Conservation (phyloP, 495 filamentous ascomycete species). For the Penicillium silybi region DNA sequence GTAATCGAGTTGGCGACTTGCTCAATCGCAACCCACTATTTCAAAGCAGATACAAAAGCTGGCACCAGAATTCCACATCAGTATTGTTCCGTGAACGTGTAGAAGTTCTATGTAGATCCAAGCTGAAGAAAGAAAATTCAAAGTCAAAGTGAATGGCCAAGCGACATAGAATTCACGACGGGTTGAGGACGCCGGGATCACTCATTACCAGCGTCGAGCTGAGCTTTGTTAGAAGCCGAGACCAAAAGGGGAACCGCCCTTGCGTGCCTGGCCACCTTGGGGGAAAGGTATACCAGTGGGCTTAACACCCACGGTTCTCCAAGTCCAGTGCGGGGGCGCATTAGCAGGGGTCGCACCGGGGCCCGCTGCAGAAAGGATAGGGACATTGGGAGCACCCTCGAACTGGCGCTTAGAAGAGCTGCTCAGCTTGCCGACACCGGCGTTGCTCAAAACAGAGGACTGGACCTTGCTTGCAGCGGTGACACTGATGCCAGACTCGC, state of each 20-base stretch:
- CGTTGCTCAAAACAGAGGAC: conserved; percentile 24
- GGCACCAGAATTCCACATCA: too few relatives aligned
- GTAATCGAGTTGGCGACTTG: too few relatives aligned
- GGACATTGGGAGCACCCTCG: conserved; percentile 1
- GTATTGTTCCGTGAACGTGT: too few relatives aligned
- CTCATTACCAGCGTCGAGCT: background rate
- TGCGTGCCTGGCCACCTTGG: background rate
- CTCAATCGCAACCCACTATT: too few relatives aligned
- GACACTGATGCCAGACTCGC: conserved; percentile 17
- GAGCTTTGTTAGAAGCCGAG: background rate
- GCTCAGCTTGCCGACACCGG: conserved; percentile 29
- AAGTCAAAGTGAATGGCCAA: too few relatives aligned
- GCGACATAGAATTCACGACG: too few relatives aligned
- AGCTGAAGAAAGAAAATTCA: too few relatives aligned
- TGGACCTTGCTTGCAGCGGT: conserved; percentile 17
- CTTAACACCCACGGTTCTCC: conserved; percentile 16
- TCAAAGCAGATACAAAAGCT: too few relatives aligned
- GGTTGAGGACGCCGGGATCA: too few relatives aligned
- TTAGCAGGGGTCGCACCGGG: conserved; percentile 9
- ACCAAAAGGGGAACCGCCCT: background rate
- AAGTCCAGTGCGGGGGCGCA: conserved; percentile 4
- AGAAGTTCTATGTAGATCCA: too few relatives aligned
- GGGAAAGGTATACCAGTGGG: conserved; percentile 1
- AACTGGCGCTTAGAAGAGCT: conserved; percentile 6
- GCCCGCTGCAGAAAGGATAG: conserved; percentile 10